Evolutionary conservation across 169 alveolate genomes (phyloP).

Genomic region (Eimeria brunetti): DNA sequence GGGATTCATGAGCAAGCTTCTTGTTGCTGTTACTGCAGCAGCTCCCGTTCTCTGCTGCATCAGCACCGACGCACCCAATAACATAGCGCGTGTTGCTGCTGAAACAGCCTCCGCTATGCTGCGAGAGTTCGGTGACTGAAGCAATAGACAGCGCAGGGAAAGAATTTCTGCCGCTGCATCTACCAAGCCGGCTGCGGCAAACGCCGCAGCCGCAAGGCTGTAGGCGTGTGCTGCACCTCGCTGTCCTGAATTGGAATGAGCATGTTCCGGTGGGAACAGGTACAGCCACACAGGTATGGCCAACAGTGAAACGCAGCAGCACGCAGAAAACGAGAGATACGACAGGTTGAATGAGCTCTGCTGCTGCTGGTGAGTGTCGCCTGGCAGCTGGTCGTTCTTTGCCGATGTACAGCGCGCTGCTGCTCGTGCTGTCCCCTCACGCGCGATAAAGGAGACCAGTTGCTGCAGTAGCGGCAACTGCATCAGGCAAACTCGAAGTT

Average conservation of each 20-base stretch:
- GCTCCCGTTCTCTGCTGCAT: not conserved
- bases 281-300: constrained; percentile 38
- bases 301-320: constrained; percentile 29
- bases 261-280: not conserved
- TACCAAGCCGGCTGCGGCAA: constrained; percentile 53
- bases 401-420: constrained; percentile 33
- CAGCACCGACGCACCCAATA: constrained; percentile 8
- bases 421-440: constrained; percentile 52
- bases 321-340: constrained; percentile 2
- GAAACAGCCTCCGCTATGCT: constrained; percentile 37
- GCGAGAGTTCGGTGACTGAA: constrained; percentile 24
- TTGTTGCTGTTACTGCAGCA: not conserved
- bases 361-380: not conserved
- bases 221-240: not conserved
- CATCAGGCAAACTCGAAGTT: constrained; percentile 17
- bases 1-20: constrained; percentile 2
- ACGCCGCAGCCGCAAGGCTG: constrained; percentile 24
- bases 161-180: constrained; percentile 66
- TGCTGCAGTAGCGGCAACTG: constrained; percentile 50
- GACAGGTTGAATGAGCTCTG: constrained; percentile 53
- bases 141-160: constrained; percentile 20
- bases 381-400: not conserved
- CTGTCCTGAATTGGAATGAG: not conserved
- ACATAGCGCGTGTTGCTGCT: constrained; percentile 12
- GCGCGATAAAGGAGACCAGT: constrained; percentile 16